Evolutionary conservation across 1,139 yeast species (phyloP).

Genomic region (Lodderomyces jiufengensis): DNA sequence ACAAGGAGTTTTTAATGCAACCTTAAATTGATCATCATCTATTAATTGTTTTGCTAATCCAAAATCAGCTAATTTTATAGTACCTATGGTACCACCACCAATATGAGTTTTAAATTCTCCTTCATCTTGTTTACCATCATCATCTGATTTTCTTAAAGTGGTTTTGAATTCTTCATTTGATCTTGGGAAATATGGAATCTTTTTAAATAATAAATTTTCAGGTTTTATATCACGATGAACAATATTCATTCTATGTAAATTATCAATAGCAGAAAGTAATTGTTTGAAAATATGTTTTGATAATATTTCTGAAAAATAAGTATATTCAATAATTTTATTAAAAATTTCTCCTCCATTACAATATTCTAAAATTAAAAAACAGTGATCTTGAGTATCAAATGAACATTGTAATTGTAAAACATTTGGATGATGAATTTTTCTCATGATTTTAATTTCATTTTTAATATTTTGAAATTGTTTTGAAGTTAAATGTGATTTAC

Average conservation of each 20-base stretch:
- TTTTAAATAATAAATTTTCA: slow-evolving; percentile 74
- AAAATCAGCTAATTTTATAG: slow-evolving; percentile 85
- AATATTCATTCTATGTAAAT: slow-evolving; percentile 80
- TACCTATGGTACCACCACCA: slow-evolving; percentile 91
- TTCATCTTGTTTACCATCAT: slow-evolving; percentile 74
- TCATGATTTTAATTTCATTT: slow-evolving; percentile 85
- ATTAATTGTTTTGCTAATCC: slow-evolving; percentile 81
- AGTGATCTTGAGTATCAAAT: slow-evolving; percentile 50
- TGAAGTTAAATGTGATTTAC: slow-evolving; percentile 53
- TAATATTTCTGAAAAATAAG: slow-evolving; percentile 84
- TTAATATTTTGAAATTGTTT: slow-evolving; percentile 58
- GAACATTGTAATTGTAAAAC: slow-evolving; percentile 70
- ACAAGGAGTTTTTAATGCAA: slow-evolving; percentile 58
- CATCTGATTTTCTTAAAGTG: slow-evolving; percentile 67
- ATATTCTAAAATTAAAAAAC: slow-evolving; percentile 79
- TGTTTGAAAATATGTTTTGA: slow-evolving; percentile 83
- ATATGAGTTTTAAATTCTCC: slow-evolving; percentile 72
- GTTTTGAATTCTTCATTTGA: slow-evolving; percentile 37
- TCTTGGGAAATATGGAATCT: slow-evolving; percentile 44
- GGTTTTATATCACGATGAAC: slow-evolving; percentile 97
- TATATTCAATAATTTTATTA: slow-evolving; percentile 85
- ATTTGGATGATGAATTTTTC: slow-evolving; percentile 64
- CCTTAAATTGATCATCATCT: slow-evolving; percentile 10
- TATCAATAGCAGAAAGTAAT: slow-evolving; percentile 76
- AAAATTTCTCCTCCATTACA: slow-evolving; percentile 94